Base-by-base conservation (phyloP, 192 early-diverging fungal genomes). In the Gonapodya prolifera region DNA sequence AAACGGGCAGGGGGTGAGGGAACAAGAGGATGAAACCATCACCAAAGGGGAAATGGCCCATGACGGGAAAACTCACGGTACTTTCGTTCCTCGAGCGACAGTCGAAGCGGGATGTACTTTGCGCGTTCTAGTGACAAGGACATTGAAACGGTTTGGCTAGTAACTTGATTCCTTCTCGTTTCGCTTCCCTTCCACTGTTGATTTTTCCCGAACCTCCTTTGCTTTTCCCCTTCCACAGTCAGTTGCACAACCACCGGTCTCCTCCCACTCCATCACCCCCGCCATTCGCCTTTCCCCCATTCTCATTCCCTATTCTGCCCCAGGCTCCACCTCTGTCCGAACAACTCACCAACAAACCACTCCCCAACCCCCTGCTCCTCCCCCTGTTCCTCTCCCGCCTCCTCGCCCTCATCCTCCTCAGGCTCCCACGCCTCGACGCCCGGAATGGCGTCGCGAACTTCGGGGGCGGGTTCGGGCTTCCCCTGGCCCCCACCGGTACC, bases 31-130 rank as follows among this genome's bases (percentile, higher is more conserved):
- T 61, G 45, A 61, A 16, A 61, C 45, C 8, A 61, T 8, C 23
- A 16, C 8, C 23, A 61, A 61, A 23, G 23, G 45, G 23, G 45
- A 61, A 61, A 61, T 16, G 45, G 45, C 45, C 8, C 45, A 16
- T 8, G 45, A 16, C 45, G 45, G 8, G 45, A 23, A 23, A 16
- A 61, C 45, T 61, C 45, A 61, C 45, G 23, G 69, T 87, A 93
- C 83, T 98, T 99, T 77, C 96, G 91, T 83, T 99, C 98, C 33
- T 92, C 86, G 70, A 94, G 82, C 30, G 90, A 91, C 78, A 99
- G 85, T 34, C 98, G 93, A 80, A 99, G 78, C 0, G 98, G 98
- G 81, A 98, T 99, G 81, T 88, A 98, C 85, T 95, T 96, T 78
- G 94, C 84, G 1, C 97, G 91, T 77, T 94, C 91, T 30, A 87